Base-by-base conservation (phyloP, 768 basidiomycete genomes). In the Auricularia auricula-judae region DNA sequence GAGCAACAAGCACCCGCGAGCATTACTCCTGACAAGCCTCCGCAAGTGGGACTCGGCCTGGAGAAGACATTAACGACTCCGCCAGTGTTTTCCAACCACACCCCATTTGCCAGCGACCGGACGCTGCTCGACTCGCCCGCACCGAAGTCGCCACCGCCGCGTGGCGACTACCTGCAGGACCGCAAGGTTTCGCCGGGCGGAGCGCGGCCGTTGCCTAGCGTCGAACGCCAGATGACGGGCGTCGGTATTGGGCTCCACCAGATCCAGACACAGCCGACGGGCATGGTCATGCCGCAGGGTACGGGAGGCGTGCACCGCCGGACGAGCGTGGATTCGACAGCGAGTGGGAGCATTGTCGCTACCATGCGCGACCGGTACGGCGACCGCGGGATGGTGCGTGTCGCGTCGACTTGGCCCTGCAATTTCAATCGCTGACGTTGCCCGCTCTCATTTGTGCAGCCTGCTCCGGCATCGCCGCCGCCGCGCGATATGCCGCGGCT, bases 291-390 rank as follows among this genome's bases (percentile, higher is more conserved):
- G 29, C 39, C 39, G 39, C 39, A 42, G 1, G 47, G 29, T 4
- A 23, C 29, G 21, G 56, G 23, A n/a, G 56, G 56, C 29, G 56
- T 59, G 23, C 11, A 35, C 29, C 56, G 56, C 8, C 56, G 56
- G 18, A 59, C 34, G 62, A 79, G 82, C 66, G 78, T 73, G 23
- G 84, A 86, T 56, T 82, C 84, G 4, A 78, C 73, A 47, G 86
- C 82, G 66, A 80, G 70, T 60, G 82, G 81, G 12, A 84, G 82
- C 68, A 74, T 86, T 33, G 88, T 91, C 56, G 86, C 88, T 53
- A 82, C 83, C 1, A 84, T 92, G 79, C 80, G 86, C 54, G 82
- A 81, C 70, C 82, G 82, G 61, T 90, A 87, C 67, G 79, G 82
- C 23, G 79, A 75, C 51, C 77, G 73, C 64, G 88, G 89, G 68